Evolutionary conservation across 768 basidiomycete species (phyloP), one percentile per base, ranked within the genome.

Genomic region (Neoboletus subvelutipes): DNA sequence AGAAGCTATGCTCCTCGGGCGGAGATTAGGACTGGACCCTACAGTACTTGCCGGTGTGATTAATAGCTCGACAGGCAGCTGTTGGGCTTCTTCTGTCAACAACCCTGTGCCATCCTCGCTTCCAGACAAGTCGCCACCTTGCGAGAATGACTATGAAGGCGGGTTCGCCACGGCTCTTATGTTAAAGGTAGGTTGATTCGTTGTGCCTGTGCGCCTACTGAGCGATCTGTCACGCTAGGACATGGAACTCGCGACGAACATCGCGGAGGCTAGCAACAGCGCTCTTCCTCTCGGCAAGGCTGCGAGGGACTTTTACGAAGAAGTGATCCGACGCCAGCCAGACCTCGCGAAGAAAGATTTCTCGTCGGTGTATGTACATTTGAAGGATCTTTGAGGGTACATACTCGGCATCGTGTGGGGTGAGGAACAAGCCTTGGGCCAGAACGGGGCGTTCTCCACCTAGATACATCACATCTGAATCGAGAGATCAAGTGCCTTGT

Each of bases 1-100:
- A n/a, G 94, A 96, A 72, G 92, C 88, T 4, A 95, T 96, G 93
- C 73, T 94, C 5, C 78, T 95, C 11, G 94, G 94, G 4, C 80
- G 84, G 70, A 85, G 81, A 55, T 75, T 95, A n/a, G 94, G 93
- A 3, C 73, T 96, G 54, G 80, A 92, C 45, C 83, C 92, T 18
- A 78, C 79, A 10, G 77, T 94, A 31, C 80, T 96, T 22, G 88
- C 93, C 4, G 79, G 84, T 6, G 91, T 95, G 4, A 85, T 96
- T 60, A 94, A 94, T 68, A 93, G 80, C 67, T 88, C 87, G 58
- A 92, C 90, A 3, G 92, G 91, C 4, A 77, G 79, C 18, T 94
- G 91, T 66, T 93, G 92, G 91, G 80, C 91, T 17, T 86, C 87
- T 26, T 85, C 86, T 0, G 85, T 88, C 37, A 96, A 95, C 76